phyloP scores from a whole-genome alignment of 1,139 yeast species.

The Candida labiduridarum region DNA sequence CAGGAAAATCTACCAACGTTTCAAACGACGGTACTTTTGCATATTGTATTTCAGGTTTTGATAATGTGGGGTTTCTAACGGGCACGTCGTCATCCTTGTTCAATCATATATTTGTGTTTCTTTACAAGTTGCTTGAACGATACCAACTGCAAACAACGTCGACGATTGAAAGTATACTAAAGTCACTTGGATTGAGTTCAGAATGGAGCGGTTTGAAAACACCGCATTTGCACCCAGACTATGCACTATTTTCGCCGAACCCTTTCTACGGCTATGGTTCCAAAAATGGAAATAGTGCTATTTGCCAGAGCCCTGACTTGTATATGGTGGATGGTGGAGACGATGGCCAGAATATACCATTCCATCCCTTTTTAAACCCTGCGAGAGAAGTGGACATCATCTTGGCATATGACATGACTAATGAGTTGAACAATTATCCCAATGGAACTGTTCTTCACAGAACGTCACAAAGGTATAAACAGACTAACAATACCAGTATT shows the following conservation, averaged over 20 bases:
- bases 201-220: slow-evolving; percentile 20
- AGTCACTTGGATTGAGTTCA: slow-evolving; percentile 49
- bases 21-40: slow-evolving; percentile 14
- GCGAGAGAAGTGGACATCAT: slow-evolving; percentile 36
- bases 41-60: slow-evolving; percentile 59
- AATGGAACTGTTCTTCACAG: slow-evolving; percentile 35
- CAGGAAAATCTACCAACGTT: slow-evolving; percentile 31
- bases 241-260: slow-evolving; percentile 73
- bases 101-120: slow-evolving; percentile 52
- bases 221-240: slow-evolving; percentile 55
- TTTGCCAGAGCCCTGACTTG: slow-evolving; percentile 23
- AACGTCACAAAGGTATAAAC: slow-evolving; percentile 26
- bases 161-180: slow-evolving; percentile 47
- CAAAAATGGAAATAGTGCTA: slow-evolving; percentile 3
- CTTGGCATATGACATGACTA: slow-evolving; percentile 41
- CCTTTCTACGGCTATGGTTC: slow-evolving; percentile 55
- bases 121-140: slow-evolving; percentile 46
- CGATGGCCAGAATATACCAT: slow-evolving; percentile 48
- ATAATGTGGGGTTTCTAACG: slow-evolving; percentile 71
- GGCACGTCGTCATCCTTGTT: slow-evolving; percentile 77
- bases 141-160: slow-evolving; percentile 39
- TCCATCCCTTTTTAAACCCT: slow-evolving; percentile 36
- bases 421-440: slow-evolving; percentile 41
- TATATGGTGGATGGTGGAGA: slow-evolving; percentile 49
- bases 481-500: slow-evolving; percentile 13